Percentiles rank a stretch among this genome's conserved stretches.
These are phyloP conservation scores for Ettlia oleoabundans DNA, from an alignment of 139 green algal genomes.

Conservation along the genomic window DNA sequence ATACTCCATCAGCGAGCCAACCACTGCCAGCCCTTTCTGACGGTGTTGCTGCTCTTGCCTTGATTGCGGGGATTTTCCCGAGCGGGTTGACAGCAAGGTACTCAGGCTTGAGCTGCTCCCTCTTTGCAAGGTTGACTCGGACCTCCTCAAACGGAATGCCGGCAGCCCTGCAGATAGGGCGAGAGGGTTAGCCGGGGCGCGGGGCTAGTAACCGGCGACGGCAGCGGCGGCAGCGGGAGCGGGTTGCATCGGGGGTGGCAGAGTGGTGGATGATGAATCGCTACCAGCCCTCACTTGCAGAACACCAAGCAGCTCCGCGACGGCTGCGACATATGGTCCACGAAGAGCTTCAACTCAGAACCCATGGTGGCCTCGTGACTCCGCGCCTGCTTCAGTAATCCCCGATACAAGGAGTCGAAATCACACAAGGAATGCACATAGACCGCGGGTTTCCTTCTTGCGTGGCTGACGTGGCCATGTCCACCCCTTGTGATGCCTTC, in stretches of 20 bases:
- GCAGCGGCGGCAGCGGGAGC: not conserved
- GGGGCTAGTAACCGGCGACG: not conserved
- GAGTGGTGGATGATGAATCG: not conserved
- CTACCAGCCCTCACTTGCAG: not conserved
- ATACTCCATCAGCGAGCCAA: too few species aligned
- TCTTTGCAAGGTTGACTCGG: not conserved
- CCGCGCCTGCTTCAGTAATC: not conserved
- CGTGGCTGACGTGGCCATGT: too few species aligned
- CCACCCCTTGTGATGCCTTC: too few species aligned
- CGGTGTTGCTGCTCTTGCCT: conserved; percentile 7
- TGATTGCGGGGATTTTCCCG: conserved; percentile 24
- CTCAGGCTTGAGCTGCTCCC: not conserved
- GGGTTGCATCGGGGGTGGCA: not conserved
- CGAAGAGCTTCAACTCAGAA: conserved; percentile 9
- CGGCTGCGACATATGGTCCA: conserved; percentile 17
- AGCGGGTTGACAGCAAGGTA: conserved; percentile 26
- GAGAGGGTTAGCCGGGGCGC: not conserved
- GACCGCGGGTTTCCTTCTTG: too few species aligned
- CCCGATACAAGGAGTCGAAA: not conserved
- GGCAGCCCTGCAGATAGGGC: not conserved
- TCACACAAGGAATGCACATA: not conserved
- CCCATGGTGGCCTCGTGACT: too few species aligned
- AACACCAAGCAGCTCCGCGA: not conserved
- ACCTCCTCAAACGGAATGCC: conserved; percentile 31
- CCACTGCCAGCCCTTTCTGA: not conserved